phyloP scores from a whole-genome alignment of 2,329 filamentous ascomycete genomes.

The Ophiostoma montium region DNA sequence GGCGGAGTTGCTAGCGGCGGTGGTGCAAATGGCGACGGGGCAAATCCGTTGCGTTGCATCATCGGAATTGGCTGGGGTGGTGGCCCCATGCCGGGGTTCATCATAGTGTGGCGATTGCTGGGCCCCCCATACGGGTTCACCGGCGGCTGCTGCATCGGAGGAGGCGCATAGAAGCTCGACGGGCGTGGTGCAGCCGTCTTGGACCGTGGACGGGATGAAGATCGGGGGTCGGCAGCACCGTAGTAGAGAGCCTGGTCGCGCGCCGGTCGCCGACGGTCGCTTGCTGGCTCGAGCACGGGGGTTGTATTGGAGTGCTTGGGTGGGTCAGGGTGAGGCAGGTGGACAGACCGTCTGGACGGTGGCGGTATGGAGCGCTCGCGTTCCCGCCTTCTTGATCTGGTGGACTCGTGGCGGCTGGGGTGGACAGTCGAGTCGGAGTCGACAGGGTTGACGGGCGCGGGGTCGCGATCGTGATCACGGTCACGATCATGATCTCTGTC shows the following conservation, averaged over 20 bases:
- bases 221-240: constrained; percentile 21
- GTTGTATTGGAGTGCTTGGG: constrained; percentile 24
- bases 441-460: constrained; percentile 21
- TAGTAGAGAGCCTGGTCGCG: constrained; percentile 27
- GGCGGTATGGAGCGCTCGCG: constrained; percentile 14
- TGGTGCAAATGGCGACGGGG: constrained; percentile 3
- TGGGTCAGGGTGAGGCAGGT: constrained; percentile 16
- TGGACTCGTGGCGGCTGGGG: constrained; percentile 19
- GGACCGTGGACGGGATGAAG: constrained; percentile 25
- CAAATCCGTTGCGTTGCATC: not conserved
- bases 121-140: constrained; percentile 23
- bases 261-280: constrained; percentile 19
- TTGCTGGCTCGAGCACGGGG: constrained; percentile 15
- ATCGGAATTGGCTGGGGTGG: constrained; percentile 1
- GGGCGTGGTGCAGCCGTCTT: constrained; percentile 22
- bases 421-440: constrained; percentile 32
- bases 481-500: no score
- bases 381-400: constrained; percentile 17
- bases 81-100: constrained; percentile 13
- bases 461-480: constrained; percentile 20
- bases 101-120: constrained; percentile 22
- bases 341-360: constrained; percentile 16
- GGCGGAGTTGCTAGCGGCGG: not conserved
- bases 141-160: constrained; percentile 5
- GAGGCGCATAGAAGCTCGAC: constrained; percentile 22